Percentiles rank a stretch among this genome's conserved stretches.
phyloP scores from a whole-genome alignment of 352 stramenopile species.

The Globisporangium middletonii region DNA sequence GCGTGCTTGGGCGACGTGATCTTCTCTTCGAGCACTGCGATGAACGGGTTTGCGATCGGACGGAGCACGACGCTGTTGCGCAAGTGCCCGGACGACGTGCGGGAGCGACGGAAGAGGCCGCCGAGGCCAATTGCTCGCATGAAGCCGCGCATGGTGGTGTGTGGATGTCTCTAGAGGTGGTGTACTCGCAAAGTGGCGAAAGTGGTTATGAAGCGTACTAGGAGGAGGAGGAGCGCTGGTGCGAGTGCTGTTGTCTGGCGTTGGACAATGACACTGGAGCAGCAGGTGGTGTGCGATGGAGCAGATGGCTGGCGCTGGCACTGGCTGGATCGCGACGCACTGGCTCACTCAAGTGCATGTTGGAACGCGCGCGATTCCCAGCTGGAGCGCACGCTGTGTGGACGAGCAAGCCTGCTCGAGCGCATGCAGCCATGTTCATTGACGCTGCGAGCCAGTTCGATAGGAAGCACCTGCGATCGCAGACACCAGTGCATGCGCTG shows the following conservation, averaged over 20 bases:
- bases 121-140: slow-evolving; percentile 62
- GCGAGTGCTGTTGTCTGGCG: no score
- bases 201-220: slow-evolving; percentile 22
- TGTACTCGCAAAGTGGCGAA: slow-evolving; percentile 19
- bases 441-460: not conserved
- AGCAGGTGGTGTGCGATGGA: no score
- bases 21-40: slow-evolving; percentile 8
- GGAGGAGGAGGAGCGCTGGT: no score
- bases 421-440: slow-evolving; percentile 1
- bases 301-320: not conserved
- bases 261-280: no score
- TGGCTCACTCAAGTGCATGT: not conserved
- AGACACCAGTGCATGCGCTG: no score
- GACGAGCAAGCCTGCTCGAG: not conserved
- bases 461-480: no score
- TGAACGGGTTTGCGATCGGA: slow-evolving; percentile 24
- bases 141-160: slow-evolving; percentile 51
- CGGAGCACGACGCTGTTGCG: slow-evolving; percentile 19
- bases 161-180: slow-evolving; percentile 4
- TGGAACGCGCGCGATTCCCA: slow-evolving; percentile 3
- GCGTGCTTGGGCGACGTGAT: not conserved
- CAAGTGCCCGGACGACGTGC: slow-evolving; percentile 4
- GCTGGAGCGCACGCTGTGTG: not conserved
- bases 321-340: not conserved
- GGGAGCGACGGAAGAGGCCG: slow-evolving; percentile 35